These are phyloP conservation scores for Pseudodiploospora longispora DNA, from an alignment of 2,329 filamentous ascomycete genomes.

Conservation along the genomic window DNA sequence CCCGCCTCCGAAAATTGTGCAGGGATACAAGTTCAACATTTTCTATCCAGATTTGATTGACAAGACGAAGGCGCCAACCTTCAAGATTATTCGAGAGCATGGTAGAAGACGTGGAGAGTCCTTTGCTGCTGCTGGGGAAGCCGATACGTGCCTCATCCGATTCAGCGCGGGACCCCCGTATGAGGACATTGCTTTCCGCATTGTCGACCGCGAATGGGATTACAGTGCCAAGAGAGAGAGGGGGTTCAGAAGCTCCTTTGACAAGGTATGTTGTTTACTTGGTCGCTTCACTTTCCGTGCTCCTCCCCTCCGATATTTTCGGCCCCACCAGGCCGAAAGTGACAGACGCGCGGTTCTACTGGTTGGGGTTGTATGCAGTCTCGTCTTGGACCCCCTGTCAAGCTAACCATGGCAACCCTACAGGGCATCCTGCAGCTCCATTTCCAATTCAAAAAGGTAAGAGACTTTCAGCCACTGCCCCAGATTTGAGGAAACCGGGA, in stretches of 20 bases:
- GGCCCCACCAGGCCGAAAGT: slow-evolving; percentile 4
- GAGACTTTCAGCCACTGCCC: slow-evolving; percentile 9
- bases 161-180: slow-evolving; percentile 95
- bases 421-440: slow-evolving; percentile 92
- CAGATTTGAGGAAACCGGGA: background rate
- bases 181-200: slow-evolving; percentile 92
- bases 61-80: slow-evolving; percentile 88
- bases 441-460: slow-evolving; percentile 97
- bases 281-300: slow-evolving; percentile 9
- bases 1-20: slow-evolving; percentile 93
- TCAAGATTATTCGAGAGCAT: slow-evolving; percentile 89
- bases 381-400: slow-evolving; percentile 5
- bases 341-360: slow-evolving; percentile 8
- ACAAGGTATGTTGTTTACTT: slow-evolving; percentile 62
- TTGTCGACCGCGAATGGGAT: slow-evolving; percentile 98
- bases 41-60: slow-evolving; percentile 98
- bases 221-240: slow-evolving; percentile 93
- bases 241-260: slow-evolving; percentile 93
- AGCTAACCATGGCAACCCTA: slow-evolving; percentile 4
- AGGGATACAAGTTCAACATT: slow-evolving; percentile 99
- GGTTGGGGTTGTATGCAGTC: background rate
- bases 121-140: slow-evolving; percentile 86
- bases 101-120: slow-evolving; percentile 85
- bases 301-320: slow-evolving; percentile 5
- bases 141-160: slow-evolving; percentile 92